Percentiles rank a stretch among this genome's conserved stretches.
Evolutionary conservation across 495 filamentous ascomycete genomes (phyloP).

Genomic region (Talaromyces liani): DNA sequence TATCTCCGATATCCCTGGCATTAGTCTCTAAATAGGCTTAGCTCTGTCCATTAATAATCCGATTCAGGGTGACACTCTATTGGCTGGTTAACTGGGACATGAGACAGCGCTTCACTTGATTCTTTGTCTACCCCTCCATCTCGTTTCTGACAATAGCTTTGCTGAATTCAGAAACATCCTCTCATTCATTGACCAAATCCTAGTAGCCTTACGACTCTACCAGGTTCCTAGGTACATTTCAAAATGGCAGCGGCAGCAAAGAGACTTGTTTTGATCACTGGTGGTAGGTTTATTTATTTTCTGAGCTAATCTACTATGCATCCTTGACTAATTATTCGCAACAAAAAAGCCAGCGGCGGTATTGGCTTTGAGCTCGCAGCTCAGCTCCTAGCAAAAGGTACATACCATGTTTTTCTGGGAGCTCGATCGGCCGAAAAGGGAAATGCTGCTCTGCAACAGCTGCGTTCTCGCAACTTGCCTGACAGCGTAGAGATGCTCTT

Average conservation of each 20-base stretch:
- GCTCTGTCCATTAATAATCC: not conserved
- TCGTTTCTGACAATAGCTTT: not conserved
- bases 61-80: too few relatives aligned
- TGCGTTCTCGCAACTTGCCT: conserved; percentile 14
- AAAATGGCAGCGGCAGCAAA: conserved; percentile 1
- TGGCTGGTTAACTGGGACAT: not conserved
- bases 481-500: conserved; percentile 16
- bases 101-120: not conserved
- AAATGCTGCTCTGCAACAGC: conserved; percentile 14
- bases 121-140: not conserved
- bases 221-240: not conserved
- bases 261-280: conserved; percentile 7
- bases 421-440: conserved; percentile 18
- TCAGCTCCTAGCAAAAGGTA: conserved; percentile 16
- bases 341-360: conserved; percentile 19
- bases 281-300: not conserved
- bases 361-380: conserved; percentile 24
- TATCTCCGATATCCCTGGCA: not conserved
- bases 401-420: conserved; percentile 25
- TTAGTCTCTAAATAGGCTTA: not conserved
- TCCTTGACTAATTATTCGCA: conserved; percentile 5
- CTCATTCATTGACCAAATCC: not conserved
- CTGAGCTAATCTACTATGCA: not conserved
- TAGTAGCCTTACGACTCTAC: not conserved
- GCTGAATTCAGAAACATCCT: not conserved